These are phyloP conservation scores for Cyclotella baltica DNA, from an alignment of 108 stramenopile genomes.

Conservation along the genomic window DNA sequence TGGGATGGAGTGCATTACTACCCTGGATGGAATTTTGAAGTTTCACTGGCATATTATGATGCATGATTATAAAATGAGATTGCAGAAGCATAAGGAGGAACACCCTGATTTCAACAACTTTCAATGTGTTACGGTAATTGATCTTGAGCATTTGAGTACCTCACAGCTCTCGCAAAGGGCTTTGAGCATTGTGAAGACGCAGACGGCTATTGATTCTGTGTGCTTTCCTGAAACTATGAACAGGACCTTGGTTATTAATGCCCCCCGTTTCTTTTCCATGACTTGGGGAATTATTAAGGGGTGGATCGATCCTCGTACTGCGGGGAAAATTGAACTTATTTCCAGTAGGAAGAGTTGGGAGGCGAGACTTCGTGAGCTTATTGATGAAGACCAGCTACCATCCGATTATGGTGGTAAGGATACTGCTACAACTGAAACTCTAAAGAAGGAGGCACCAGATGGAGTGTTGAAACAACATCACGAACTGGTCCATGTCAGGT, in stretches of 20 bases:
- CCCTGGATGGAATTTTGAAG: constrained; percentile 76
- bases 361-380: constrained; percentile 69
- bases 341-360: constrained; percentile 67
- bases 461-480: constrained; percentile 65
- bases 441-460: constrained; percentile 64
- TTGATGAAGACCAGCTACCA: constrained; percentile 77
- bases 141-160: constrained; percentile 72
- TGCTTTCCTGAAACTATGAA: constrained; percentile 91
- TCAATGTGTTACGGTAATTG: constrained; percentile 77
- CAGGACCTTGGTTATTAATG: constrained; percentile 82
- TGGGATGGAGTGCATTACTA: constrained; percentile 85
- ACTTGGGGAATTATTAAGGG: constrained; percentile 88
- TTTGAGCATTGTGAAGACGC: constrained; percentile 84
- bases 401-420: constrained; percentile 83
- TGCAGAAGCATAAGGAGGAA: constrained; percentile 67
- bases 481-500: constrained; percentile 71
- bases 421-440: constrained; percentile 59
- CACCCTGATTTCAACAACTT: constrained; percentile 81
- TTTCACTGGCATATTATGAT: constrained; percentile 90
- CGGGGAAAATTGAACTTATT: constrained; percentile 82
- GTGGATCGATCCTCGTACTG: constrained; percentile 86
- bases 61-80: constrained; percentile 75
- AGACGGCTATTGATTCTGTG: constrained; percentile 85
- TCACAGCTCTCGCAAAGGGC: constrained; percentile 63
- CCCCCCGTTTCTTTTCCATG: constrained; percentile 83